Conservation (phyloP, 768 basidiomycete species). For the Tephrocybe sp. region DNA sequence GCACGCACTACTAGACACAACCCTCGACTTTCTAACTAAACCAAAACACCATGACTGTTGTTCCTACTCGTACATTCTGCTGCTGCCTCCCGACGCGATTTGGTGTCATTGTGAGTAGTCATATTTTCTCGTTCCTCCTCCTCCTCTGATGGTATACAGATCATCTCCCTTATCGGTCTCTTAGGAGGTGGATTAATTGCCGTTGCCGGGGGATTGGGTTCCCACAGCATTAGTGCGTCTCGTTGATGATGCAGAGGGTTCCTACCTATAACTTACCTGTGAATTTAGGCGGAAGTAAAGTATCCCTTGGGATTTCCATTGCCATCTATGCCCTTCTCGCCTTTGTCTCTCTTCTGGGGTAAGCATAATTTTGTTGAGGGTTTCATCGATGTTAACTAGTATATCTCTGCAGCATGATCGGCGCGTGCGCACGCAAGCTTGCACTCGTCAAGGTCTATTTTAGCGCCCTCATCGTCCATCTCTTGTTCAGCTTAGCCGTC, state of each 20-base stretch:
- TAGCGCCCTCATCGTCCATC: slow-evolving; percentile 36
- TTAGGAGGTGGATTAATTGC: slow-evolving; percentile 38
- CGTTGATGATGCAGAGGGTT: not conserved
- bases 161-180: slow-evolving; percentile 43
- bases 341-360: slow-evolving; percentile 45
- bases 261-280: not conserved
- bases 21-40: slow-evolving; percentile 3
- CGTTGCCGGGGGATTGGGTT: slow-evolving; percentile 25
- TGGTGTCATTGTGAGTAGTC: slow-evolving; percentile 40
- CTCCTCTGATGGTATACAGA: slow-evolving; percentile 20
- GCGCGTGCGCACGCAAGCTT: slow-evolving; percentile 38
- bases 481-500: slow-evolving; percentile 41
- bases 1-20: slow-evolving; percentile 8
- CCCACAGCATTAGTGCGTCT: slow-evolving; percentile 11
- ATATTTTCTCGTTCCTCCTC: not conserved
- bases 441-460: slow-evolving; percentile 41
- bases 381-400: not conserved
- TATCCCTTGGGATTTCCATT: slow-evolving; percentile 39
- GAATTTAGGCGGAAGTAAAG: slow-evolving; percentile 32
- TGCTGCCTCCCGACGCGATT: slow-evolving; percentile 49
- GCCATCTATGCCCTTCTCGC: slow-evolving; percentile 39
- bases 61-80: slow-evolving; percentile 43
- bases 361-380: slow-evolving; percentile 5
- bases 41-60: slow-evolving; percentile 29
- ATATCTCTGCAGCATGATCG: slow-evolving; percentile 34